These are phyloP conservation scores for Knufia petricola DNA, from an alignment of 2,329 filamentous ascomycete species.

Conservation along the genomic window DNA sequence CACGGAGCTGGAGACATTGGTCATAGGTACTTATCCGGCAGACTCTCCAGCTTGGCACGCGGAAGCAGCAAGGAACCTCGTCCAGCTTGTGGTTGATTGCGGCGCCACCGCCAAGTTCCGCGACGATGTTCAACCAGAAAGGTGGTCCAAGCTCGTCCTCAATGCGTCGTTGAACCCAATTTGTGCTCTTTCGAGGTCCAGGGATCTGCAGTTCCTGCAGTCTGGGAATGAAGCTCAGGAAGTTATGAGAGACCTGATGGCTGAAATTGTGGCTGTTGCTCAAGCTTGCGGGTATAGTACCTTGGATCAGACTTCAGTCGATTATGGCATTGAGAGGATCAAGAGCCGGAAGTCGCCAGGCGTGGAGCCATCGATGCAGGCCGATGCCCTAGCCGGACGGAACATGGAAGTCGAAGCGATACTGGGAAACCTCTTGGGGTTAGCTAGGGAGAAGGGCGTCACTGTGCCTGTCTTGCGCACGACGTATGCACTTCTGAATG, in stretches of 20 bases:
- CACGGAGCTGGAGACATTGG: constrained; percentile 38
- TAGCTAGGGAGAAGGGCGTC: constrained; percentile 34
- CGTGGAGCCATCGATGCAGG: constrained; percentile 42
- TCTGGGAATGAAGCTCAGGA: constrained; percentile 29
- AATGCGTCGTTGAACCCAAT: constrained; percentile 55
- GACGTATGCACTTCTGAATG: constrained; percentile 38
- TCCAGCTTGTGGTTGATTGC: constrained; percentile 33
- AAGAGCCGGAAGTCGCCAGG: constrained; percentile 30
- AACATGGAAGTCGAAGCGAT: constrained; percentile 44
- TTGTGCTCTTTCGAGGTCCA: constrained; percentile 46
- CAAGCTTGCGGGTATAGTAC: constrained; percentile 31
- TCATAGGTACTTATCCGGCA: constrained; percentile 43
- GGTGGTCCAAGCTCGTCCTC: constrained; percentile 53
- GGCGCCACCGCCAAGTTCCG: constrained; percentile 42
- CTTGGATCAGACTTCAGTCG: constrained; percentile 30
- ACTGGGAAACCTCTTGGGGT: constrained; percentile 37
- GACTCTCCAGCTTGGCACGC: constrained; percentile 22
- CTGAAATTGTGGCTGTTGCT: constrained; percentile 37
- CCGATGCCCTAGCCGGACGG: constrained; percentile 35
- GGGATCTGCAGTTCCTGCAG: constrained; percentile 43
- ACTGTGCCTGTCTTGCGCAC: constrained; percentile 34
- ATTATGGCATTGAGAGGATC: constrained; percentile 31
- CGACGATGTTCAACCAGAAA: constrained; percentile 46
- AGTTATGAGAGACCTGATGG: constrained; percentile 33
- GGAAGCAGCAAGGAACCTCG: constrained; percentile 29